Base-by-base conservation (phyloP, 1,284 basidiomycete genomes). In the Trametes versicolor region DNA sequence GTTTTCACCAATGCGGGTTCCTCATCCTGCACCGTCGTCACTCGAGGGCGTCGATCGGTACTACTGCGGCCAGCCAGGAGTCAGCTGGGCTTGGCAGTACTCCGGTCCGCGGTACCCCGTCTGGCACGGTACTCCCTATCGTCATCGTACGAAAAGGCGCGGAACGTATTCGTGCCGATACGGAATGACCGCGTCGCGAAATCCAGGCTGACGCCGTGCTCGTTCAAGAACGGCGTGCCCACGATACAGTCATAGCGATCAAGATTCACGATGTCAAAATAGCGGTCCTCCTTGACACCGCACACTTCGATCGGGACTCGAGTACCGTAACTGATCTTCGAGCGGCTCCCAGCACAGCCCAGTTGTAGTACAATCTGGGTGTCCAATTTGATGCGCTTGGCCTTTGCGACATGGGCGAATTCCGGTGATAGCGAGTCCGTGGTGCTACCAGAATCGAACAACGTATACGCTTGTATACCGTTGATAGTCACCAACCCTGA, bases 181-280 rank as follows among this genome's bases (percentile, higher is more conserved):
- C n/a, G n/a, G n/a, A n/a, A n/a, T n/a, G n/a, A n/a, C n/a, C n/a
- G n/a, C n/a, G n/a, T n/a, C n/a, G n/a, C n/a, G n/a, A n/a, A n/a
- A n/a, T n/a, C n/a, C n/a, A n/a, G n/a, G n/a, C n/a, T n/a, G n/a
- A n/a, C n/a, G n/a, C 70, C 66, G 41, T 74, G 63, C 29, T 67
- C 39, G 12, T 55, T 58, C 60, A 77, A 70, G 63, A 76, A 78
- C n/a, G 72, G 71, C 0, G 74, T 75, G 1, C 76, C 75, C 3
- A 78, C 57, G 1, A 79, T 68, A 0, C 67, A 50, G 57, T 78
- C 75, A 56, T 78, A 78, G 1, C 69, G 55, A 53, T 77, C 75
- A 1, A 78, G 32, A 57, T 79, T 77, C 0, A 71, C 70, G 5
- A 77, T 62, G 62, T 79, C 75, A n/a, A 77, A 68, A 36, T 75